Evolutionary conservation across 2,329 filamentous ascomycete genomes (phyloP), one percentile per base, ranked within the genome.

Genomic region (Trichoderma sp.): DNA sequence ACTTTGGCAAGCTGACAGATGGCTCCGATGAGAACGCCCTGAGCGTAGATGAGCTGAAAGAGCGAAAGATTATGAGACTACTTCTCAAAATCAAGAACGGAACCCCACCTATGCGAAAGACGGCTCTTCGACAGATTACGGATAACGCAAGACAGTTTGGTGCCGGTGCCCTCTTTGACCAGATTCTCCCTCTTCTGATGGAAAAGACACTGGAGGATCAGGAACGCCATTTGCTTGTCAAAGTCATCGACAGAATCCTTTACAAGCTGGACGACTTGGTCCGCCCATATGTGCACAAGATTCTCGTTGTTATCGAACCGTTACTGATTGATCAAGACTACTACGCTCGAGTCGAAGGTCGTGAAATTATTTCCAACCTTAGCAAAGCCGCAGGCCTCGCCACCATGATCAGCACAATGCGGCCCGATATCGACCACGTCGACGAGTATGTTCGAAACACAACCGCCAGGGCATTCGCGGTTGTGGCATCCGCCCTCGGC

Each of bases 401-500:
- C 21, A 96, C 96, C 74, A 99, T 99, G 96, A 99, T 99, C 79
- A 97, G 94, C 82, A 97, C 94, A 10, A 99, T 99, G 96, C 88
- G 96, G 76, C 96, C 96, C 0, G 96, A 99, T 87, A 97, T 99
- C 73, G 96, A 99, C 75, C 96, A 99, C 76, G 92, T 96, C 31
- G 96, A 99, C 76, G 96, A 99, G 79, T 99, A 99, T 78, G 96
- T 99, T 14, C 89, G 96, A 78, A 99, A 99, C 81, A 99, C 96
- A 1, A 99, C 96, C 2, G 96, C 96, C 67, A 88, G 96, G 83
- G 96, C 96, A 1, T 99, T 99, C 77, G 96, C 96, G 31, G 96
- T 99, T 7, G 96, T 99, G 47, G 96, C 96, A 2, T 97, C 95
- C 24, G 96, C 96, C 21, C 88, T 99, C 7, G 96, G 96, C 60